phyloP scores from a whole-genome alignment of 2,329 filamentous ascomycete species.

The Epicoccum sorghinum region DNA sequence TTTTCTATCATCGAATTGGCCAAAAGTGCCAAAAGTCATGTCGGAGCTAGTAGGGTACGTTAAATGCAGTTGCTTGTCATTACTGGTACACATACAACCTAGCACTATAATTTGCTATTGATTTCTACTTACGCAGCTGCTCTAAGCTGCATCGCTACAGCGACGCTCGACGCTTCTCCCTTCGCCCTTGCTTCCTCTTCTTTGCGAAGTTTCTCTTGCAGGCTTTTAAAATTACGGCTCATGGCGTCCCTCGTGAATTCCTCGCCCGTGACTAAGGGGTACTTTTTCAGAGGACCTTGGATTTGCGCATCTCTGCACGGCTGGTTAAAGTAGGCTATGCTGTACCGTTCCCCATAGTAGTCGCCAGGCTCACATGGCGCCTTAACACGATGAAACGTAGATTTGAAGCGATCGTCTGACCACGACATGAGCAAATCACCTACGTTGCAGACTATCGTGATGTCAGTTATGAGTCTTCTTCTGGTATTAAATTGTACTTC shows the following conservation, averaged over 20 bases:
- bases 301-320: constrained; percentile 64
- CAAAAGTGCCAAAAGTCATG: too few species aligned
- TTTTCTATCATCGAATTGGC: too few species aligned
- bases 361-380: constrained; percentile 61
- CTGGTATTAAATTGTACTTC: not conserved
- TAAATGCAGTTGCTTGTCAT: too few species aligned
- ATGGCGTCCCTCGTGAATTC: constrained; percentile 66
- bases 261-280: constrained; percentile 64
- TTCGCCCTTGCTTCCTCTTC: constrained; percentile 3
- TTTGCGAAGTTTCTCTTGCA: constrained; percentile 56
- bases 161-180: not conserved
- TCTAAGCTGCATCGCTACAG: not conserved
- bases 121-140: not conserved
- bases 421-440: constrained; percentile 71
- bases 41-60: too few species aligned
- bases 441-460: constrained; percentile 63
- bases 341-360: constrained; percentile 66
- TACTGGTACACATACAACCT: too few species aligned
- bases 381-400: constrained; percentile 69
- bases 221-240: constrained; percentile 60
- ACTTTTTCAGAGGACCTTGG: constrained; percentile 67
- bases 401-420: constrained; percentile 72
- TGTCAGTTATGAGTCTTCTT: not conserved
- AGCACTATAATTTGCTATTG: too few species aligned
- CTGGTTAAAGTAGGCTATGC: constrained; percentile 71